Evolutionary conservation across 345 rosid species (phyloP).

Genomic region (Pistacia atlantica): DNA sequence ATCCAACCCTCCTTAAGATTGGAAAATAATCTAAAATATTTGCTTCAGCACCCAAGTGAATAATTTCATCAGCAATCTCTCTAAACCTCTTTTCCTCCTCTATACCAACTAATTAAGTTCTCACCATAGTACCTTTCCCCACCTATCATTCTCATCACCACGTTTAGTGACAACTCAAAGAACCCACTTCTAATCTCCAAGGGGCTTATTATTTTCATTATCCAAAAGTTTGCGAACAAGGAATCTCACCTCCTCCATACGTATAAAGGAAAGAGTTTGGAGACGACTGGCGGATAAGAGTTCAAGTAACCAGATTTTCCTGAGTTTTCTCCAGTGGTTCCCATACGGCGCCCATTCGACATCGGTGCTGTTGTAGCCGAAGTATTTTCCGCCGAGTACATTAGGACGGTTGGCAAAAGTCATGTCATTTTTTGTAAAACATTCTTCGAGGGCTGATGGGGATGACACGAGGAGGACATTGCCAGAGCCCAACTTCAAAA

Average conservation of each 20-base stretch:
- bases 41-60: slow-evolving; percentile 17
- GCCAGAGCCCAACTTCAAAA: too few relatives aligned
- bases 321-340: neutral
- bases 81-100: slow-evolving; percentile 28
- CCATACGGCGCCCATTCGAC: neutral
- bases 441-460: too few relatives aligned
- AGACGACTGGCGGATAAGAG: neutral
- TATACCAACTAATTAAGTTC: neutral
- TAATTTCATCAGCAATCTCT: slow-evolving; percentile 19
- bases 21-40: slow-evolving; percentile 26
- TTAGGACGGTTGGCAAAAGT: neutral
- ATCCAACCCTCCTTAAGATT: slow-evolving; percentile 19
- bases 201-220: neutral
- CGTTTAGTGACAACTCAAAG: slow-evolving; percentile 32
- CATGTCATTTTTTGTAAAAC: neutral
- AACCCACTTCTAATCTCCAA: slow-evolving; percentile 23
- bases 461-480: too few relatives aligned
- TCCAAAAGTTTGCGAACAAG: slow-evolving; percentile 1
- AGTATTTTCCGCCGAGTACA: neutral
- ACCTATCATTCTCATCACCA: slow-evolving; percentile 43
- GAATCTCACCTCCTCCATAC: slow-evolving; percentile 29
- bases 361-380: neutral
- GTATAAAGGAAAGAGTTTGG: slow-evolving; percentile 18
- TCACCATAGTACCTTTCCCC: slow-evolving; percentile 34
- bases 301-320: neutral